These are phyloP conservation scores for Colletotrichum eleusines DNA, from an alignment of 2,329 filamentous ascomycete genomes.

Conservation along the genomic window DNA sequence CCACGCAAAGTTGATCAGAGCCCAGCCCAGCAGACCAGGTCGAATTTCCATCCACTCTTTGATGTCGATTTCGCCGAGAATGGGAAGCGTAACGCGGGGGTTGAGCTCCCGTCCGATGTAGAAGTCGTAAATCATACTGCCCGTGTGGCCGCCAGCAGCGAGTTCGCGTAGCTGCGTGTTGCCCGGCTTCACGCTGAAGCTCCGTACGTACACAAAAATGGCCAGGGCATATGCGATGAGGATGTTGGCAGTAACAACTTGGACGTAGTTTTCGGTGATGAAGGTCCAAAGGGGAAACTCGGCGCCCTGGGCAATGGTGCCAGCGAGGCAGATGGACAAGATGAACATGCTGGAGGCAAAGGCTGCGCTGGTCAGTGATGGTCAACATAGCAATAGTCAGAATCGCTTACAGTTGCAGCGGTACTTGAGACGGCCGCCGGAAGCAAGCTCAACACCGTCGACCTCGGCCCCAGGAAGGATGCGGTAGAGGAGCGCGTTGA, in stretches of 20 bases:
- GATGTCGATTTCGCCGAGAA: conserved; percentile 89
- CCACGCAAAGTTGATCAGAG: conserved; percentile 86
- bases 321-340: conserved; percentile 76
- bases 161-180: conserved; percentile 81
- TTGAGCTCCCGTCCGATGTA: conserved; percentile 96
- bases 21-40: conserved; percentile 92
- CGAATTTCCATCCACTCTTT: conserved; percentile 91
- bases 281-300: conserved; percentile 92
- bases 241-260: conserved; percentile 86
- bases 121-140: conserved; percentile 93
- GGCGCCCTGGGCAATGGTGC: conserved; percentile 81
- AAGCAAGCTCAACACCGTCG: conserved; percentile 77
- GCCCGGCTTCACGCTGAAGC: conserved; percentile 83
- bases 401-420: conserved; percentile 76
- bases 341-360: conserved; percentile 81
- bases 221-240: conserved; percentile 80
- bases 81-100: conserved; percentile 81
- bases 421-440: conserved; percentile 83
- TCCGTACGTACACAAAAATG: conserved; percentile 83
- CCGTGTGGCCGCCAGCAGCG: conserved; percentile 83
- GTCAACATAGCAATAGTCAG: not conserved
- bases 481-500: conserved; percentile 80
- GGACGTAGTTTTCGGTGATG: conserved; percentile 90
- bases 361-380: conserved; percentile 60
- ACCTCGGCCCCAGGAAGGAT: conserved; percentile 80